Evolutionary conservation across 495 filamentous ascomycete genomes (phyloP), one percentile per base, ranked within the genome.

Genomic region (Hypoxylon rickii): DNA sequence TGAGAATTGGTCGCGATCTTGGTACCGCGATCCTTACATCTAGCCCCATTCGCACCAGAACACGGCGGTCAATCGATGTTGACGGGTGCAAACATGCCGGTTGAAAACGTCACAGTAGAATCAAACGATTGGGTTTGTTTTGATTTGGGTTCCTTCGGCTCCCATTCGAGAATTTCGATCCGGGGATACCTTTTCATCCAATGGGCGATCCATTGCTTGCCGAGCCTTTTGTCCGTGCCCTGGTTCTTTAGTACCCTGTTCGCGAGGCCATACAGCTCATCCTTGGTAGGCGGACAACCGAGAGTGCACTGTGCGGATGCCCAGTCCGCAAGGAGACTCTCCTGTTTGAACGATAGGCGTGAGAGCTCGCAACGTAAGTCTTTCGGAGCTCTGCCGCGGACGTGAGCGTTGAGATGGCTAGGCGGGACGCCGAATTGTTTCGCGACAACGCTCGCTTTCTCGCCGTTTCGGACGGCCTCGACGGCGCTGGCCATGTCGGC

Each of bases 141-240:
- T 26, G 11, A 3, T 44, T 50, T 55, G 3, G 13, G 15, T 10
- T 39, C 51, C 18, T 57, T 51, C 6, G 41, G 11, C 37, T 62
- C 48, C 53, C 58, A 55, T 10, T 57, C 58, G 3, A 63, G 18
- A 3, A 57, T 44, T 20, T 52, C 52, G 17, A 63, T 44, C 18
- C 53, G 36, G 7, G 58, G 47, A 31, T 57, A 63, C 15, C 58
- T 40, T 20, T 48, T 39, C 52, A 63, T 58, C 58, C 58, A 63
- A 29, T 63, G 52, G 2, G 37, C 38, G 12, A 63, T 63, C 58
- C 58, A 63, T 43, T 63, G 58, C 38, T 58, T 63, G 0, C 58
- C 58, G 1, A 57, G 29, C 42, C 24, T 48, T 15, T 31, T 34
- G 18, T 56, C 49, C 11, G 42, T 24, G 6, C 40, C 46, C 37